Conservation (phyloP, 108 stramenopile genomes). For the Nitzschia palea region DNA sequence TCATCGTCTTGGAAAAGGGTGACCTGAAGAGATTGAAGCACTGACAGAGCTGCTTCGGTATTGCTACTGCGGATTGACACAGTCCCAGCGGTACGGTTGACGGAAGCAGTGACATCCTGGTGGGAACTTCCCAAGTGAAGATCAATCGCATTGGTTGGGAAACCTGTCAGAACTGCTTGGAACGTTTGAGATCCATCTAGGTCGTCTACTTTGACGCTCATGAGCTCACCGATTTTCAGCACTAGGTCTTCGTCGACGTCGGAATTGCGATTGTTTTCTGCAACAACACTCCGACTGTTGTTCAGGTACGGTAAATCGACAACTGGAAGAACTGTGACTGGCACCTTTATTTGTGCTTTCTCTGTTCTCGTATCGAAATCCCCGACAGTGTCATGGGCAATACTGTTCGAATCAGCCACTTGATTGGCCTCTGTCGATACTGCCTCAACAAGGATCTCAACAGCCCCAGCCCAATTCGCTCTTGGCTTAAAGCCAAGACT, state of each 20-base stretch:
- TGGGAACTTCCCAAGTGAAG: neutral
- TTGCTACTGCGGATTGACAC: neutral
- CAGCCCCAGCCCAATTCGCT: neutral
- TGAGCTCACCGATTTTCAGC: neutral
- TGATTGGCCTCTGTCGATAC: slow-evolving; percentile 2
- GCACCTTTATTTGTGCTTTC: neutral
- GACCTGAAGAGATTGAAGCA: neutral
- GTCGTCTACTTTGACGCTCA: slow-evolving; percentile 1
- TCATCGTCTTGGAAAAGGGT: neutral
- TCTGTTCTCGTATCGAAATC: slow-evolving; percentile 1
- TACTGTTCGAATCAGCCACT: neutral
- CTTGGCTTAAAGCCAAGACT: neutral
- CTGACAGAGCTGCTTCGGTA: neutral
- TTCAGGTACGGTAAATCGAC: neutral
- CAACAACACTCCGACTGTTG: neutral
- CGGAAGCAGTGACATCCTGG: neutral
- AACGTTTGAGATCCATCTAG: slow-evolving; percentile 7
- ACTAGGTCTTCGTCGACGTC: neutral
- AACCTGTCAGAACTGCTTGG: neutral
- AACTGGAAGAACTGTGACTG: slow-evolving; percentile 2
- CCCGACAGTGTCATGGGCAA: neutral
- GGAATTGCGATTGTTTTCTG: neutral
- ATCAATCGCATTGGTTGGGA: neutral
- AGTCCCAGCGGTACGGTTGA: neutral
- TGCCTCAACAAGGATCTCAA: neutral